Evolutionary conservation across 2,329 filamentous ascomycete genomes (phyloP).

Genomic region (Tolypocladium amazonense): DNA sequence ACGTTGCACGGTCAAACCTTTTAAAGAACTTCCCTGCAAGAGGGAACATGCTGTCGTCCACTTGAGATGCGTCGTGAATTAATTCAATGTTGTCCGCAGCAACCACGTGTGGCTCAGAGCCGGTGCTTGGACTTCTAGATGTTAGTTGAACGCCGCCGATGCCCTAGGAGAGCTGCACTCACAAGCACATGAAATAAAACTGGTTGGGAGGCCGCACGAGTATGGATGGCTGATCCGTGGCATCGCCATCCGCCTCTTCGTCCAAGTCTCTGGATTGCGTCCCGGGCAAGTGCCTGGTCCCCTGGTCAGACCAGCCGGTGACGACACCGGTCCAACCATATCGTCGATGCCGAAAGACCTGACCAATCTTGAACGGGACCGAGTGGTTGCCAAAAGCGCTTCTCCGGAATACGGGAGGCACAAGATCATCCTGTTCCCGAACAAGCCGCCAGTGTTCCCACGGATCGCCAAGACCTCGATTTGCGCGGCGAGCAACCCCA

Average conservation of each 20-base stretch:
- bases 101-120: conserved; percentile 21
- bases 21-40: conserved; percentile 82
- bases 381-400: conserved; percentile 10
- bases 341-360: conserved; percentile 73
- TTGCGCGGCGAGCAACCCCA: conserved; percentile 14
- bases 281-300: conserved; percentile 14
- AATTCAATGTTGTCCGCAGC: conserved; percentile 69
- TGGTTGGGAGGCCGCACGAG: conserved; percentile 16
- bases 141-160: background rate
- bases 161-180: conserved; percentile 27
- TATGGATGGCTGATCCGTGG: conserved; percentile 3
- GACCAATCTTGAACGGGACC: conserved; percentile 56
- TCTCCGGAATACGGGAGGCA: conserved; percentile 24
- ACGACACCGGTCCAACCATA: conserved; percentile 75
- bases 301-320: conserved; percentile 68
- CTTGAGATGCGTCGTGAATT: conserved; percentile 34
- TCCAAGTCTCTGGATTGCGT: conserved; percentile 14
- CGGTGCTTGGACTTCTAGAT: conserved; percentile 17
- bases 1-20: conserved; percentile 58
- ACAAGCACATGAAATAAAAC: conserved; percentile 78
- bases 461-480: conserved; percentile 16
- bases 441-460: conserved; percentile 23
- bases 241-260: conserved; percentile 14
- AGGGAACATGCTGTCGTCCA: conserved; percentile 49
- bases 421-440: conserved; percentile 31